Conservation (phyloP, 192 early-diverging fungal genomes). For the Coemansia sp. region DNA sequence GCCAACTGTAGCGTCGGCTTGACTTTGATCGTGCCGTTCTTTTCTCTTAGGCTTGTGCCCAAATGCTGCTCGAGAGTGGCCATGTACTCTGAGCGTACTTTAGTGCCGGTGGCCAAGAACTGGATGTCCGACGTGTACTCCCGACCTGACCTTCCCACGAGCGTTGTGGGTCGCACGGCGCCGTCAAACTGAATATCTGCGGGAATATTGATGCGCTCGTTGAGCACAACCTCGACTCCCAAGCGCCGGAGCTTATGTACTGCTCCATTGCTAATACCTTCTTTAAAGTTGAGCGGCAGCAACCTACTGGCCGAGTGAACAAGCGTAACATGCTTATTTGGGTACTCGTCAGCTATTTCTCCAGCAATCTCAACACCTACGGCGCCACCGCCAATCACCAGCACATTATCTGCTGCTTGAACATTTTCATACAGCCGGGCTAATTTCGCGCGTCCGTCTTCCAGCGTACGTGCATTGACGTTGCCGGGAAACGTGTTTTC, state of each 20-base stretch:
- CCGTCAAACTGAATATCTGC: constrained; percentile 34
- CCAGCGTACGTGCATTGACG: constrained; percentile 22
- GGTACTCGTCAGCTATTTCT: constrained; percentile 56
- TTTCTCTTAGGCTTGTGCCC: constrained; percentile 24
- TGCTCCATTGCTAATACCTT: constrained; percentile 34
- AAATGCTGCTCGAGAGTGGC: constrained; percentile 34
- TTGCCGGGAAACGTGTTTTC: constrained; percentile 56
- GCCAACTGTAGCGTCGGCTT: constrained; percentile 52
- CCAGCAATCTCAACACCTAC: constrained; percentile 61
- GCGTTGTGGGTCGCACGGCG: constrained; percentile 24
- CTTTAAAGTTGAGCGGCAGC: constrained; percentile 53
- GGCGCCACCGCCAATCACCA: constrained; percentile 71
- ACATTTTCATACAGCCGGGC: constrained; percentile 43
- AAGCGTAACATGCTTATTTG: constrained; percentile 52
- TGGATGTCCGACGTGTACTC: constrained; percentile 60
- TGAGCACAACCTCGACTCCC: constrained; percentile 55
- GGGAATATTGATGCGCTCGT: constrained; percentile 54
- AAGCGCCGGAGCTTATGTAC: constrained; percentile 42
- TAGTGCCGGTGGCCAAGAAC: constrained; percentile 51
- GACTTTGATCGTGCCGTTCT: constrained; percentile 49
- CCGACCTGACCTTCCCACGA: constrained; percentile 50
- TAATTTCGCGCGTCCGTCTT: constrained; percentile 36
- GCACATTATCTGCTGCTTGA: constrained; percentile 49
- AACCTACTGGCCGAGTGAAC: constrained; percentile 50
- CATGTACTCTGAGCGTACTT: constrained; percentile 52